Evolutionary conservation across 176 grass and related monocot species (phyloP).

Genomic region (Alopecurus myosuroides): DNA sequence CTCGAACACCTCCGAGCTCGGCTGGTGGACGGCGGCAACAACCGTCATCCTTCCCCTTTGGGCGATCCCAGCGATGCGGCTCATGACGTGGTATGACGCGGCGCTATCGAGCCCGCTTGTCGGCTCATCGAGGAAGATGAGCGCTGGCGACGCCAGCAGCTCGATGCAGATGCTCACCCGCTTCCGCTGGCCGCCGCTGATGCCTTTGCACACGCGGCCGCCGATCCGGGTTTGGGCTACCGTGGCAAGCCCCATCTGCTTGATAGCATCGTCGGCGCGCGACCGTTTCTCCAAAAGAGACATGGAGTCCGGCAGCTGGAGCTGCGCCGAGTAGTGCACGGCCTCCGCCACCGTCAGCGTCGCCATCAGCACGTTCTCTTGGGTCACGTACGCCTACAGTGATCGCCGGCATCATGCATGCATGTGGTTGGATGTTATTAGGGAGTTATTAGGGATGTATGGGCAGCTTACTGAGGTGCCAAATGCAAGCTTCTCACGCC

Average conservation of each 20-base stretch:
- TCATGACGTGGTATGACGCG: slow-evolving; percentile 47
- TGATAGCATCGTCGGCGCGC: slow-evolving; percentile 23
- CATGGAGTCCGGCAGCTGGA: slow-evolving; percentile 31
- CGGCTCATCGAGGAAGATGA: slow-evolving; percentile 45
- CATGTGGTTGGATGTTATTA: neutral
- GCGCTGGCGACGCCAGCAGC: slow-evolving; percentile 26
- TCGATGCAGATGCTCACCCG: slow-evolving; percentile 43
- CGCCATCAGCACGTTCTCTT: slow-evolving; percentile 27
- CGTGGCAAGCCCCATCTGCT: slow-evolving; percentile 26
- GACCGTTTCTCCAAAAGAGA: neutral
- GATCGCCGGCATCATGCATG: neutral
- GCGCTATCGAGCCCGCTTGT: slow-evolving; percentile 48
- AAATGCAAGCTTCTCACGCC: slow-evolving; percentile 4
- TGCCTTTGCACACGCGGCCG: slow-evolving; percentile 36
- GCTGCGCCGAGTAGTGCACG: slow-evolving; percentile 31
- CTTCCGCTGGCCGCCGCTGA: slow-evolving; percentile 35
- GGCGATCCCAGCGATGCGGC: slow-evolving; percentile 30
- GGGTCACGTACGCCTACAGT: slow-evolving; percentile 37
- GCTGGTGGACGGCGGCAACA: slow-evolving; percentile 57
- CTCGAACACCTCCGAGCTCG: slow-evolving; percentile 49
- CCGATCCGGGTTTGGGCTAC: slow-evolving; percentile 15
- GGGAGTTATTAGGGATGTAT: neutral
- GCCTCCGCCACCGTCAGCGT: slow-evolving; percentile 35
- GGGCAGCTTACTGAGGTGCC: slow-evolving; percentile 15
- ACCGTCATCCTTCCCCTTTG: slow-evolving; percentile 21